Conservation (phyloP, 108 stramenopile species). For the Epithemia pelagica region DNA sequence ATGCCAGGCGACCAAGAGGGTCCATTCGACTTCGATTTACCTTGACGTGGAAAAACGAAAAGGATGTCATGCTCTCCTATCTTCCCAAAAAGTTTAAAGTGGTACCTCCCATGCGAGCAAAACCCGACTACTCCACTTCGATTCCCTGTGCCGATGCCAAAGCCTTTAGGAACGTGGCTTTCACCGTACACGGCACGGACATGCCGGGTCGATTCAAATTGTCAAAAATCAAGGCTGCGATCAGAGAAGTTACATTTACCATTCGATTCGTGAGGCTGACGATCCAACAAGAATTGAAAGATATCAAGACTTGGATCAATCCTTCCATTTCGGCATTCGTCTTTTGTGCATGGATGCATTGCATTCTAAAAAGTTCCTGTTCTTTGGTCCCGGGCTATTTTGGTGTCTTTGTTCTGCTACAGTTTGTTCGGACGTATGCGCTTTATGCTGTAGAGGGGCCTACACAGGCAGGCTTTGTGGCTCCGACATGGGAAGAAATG, state of each 20-base stretch:
- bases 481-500: slow-evolving; percentile 51
- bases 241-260: slow-evolving; percentile 48
- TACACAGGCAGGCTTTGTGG: slow-evolving; percentile 37
- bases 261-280: slow-evolving; percentile 17
- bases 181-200: slow-evolving; percentile 61
- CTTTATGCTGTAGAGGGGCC: slow-evolving; percentile 39
- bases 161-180: slow-evolving; percentile 57
- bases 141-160: slow-evolving; percentile 48
- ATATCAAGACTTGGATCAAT: slow-evolving; percentile 33
- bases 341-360: slow-evolving; percentile 68
- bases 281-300: slow-evolving; percentile 21
- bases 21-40: slow-evolving; percentile 55
- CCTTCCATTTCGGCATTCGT: slow-evolving; percentile 36
- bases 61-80: slow-evolving; percentile 54
- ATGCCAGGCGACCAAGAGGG: slow-evolving; percentile 44
- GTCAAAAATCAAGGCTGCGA: slow-evolving; percentile 31
- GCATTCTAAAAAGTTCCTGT: slow-evolving; percentile 38
- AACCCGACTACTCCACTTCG: slow-evolving; percentile 27
- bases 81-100: slow-evolving; percentile 29
- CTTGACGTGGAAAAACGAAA: slow-evolving; percentile 48
- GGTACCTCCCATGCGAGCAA: background rate
- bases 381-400: slow-evolving; percentile 45
- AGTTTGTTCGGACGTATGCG: slow-evolving; percentile 42
- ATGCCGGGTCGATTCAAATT: slow-evolving; percentile 45
- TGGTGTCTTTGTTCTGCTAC: slow-evolving; percentile 27